Evolutionary conservation across 495 filamentous ascomycete species (phyloP), one percentile per base, ranked within the genome.

Genomic region (Xylaria curta): DNA sequence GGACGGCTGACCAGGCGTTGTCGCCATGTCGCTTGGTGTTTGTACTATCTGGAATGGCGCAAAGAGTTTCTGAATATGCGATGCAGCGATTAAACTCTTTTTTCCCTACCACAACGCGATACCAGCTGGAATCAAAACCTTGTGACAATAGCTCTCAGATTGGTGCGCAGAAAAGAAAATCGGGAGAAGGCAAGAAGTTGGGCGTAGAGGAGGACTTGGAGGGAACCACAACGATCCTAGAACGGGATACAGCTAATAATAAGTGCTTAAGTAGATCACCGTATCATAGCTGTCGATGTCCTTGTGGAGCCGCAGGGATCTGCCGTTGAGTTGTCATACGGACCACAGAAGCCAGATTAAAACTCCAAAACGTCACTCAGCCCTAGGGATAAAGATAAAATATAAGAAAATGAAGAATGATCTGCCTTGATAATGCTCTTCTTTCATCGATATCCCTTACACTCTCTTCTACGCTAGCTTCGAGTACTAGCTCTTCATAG

Each of bases 251-350:
- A 53, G 21, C 13, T 69, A 44, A 26, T 42, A 26, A 17, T 28
- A 58, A 58, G 54, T 58, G 54, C 26, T 26, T 61, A 60, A 33
- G 2, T 33, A 61, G 54, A 59, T 36, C 33, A 65, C 62, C 59
- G 33, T 61, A 61, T 38, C 59, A 42, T 40, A 61, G 24, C 3
- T 59, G 33, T 58, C 21, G 15, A 13, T 42, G 36, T 58, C 21
- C 36, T 53, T 61, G 56, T 63, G 54, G 58, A 70, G 28, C n/a
- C 17, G 44, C 56, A 63, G 69, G 60, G 69, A 47, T 71, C 46
- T 65, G 21, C 51, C 60, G 36, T 61, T 65, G 61, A n/a, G 36
- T 51, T 58, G 69, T 71, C 61, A 49, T 71, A 47, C 49, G n/a
- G n/a, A n/a, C n/a, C n/a, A n/a, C n/a, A n/a, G n/a, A n/a, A n/a